A percentile compares a stretch with the other conserved stretches of the same genome.
Evolutionary conservation across 768 basidiomycete genomes (phyloP).

Genomic region (Cytidiella melzeri): DNA sequence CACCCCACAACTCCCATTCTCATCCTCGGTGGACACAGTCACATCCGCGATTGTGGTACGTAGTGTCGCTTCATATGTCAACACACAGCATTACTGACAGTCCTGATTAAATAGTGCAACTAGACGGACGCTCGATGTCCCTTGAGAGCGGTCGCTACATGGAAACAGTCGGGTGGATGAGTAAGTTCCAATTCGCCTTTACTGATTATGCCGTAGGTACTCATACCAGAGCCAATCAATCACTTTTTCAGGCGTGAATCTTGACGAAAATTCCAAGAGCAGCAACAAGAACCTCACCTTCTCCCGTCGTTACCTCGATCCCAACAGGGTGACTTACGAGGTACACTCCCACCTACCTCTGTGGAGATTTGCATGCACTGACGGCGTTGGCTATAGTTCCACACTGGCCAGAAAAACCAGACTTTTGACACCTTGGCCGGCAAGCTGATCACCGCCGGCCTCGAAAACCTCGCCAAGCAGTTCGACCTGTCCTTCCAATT

Average conservation of each 20-base stretch:
- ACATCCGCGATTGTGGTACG: conserved; percentile 74
- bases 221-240: no score
- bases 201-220: no score
- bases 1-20: conserved; percentile 76
- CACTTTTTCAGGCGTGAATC: conserved; percentile 37
- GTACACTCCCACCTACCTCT: conserved; percentile 26
- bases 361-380: no score
- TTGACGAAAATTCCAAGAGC: conserved; percentile 34
- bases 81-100: not conserved
- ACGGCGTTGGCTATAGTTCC: conserved; percentile 41
- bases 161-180: conserved; percentile 86
- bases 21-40: conserved; percentile 79
- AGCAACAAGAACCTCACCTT: conserved; percentile 50
- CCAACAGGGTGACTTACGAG: conserved; percentile 73
- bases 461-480: conserved; percentile 43
- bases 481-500: conserved; percentile 62
- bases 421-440: conserved; percentile 62
- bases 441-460: conserved; percentile 43
- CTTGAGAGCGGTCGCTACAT: conserved; percentile 85
- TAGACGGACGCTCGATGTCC: conserved; percentile 72
- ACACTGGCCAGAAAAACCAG: conserved; percentile 44
- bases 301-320: conserved; percentile 69
- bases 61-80: conserved; percentile 10
- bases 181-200: no score
- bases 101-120: conserved; percentile 37